These are phyloP conservation scores for Cadophora gregata DNA, from an alignment of 2,329 filamentous ascomycete species.

Conservation along the genomic window DNA sequence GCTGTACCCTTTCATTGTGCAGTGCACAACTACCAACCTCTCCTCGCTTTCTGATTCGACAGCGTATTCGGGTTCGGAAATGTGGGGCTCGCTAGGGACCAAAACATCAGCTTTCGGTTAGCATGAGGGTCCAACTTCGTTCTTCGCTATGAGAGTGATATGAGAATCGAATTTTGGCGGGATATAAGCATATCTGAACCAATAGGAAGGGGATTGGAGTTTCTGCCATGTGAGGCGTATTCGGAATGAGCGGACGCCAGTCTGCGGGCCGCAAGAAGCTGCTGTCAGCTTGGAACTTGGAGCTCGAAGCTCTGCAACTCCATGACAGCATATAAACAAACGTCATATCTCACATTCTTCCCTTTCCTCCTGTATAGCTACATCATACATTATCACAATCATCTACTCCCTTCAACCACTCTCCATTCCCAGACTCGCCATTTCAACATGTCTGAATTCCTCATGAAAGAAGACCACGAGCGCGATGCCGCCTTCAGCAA, in stretches of 20 bases:
- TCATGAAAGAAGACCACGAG: conserved; percentile 68
- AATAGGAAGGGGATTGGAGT: neutral
- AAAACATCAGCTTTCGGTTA: conserved; percentile 1
- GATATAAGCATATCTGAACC: neutral
- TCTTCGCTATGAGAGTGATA: neutral
- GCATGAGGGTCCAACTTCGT: neutral
- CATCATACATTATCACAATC: neutral
- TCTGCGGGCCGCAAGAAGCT: neutral
- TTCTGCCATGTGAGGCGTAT: neutral
- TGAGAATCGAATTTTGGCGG: neutral
- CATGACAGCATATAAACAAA: neutral
- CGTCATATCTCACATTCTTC: too few species aligned
- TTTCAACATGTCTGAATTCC: conserved; percentile 31
- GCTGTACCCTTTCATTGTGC: neutral
- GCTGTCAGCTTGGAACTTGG: neutral
- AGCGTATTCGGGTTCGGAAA: conserved; percentile 3
- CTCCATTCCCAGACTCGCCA: neutral
- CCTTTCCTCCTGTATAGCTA: neutral
- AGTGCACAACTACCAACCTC: neutral
- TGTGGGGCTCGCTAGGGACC: neutral
- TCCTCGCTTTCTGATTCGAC: neutral
- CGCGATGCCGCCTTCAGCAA: conserved; percentile 92
- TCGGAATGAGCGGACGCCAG: neutral
- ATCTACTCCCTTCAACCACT: neutral
- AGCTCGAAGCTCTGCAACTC: neutral